Base-by-base conservation (phyloP, 345 rosid genomes). In the Limnanthes douglasii region DNA sequence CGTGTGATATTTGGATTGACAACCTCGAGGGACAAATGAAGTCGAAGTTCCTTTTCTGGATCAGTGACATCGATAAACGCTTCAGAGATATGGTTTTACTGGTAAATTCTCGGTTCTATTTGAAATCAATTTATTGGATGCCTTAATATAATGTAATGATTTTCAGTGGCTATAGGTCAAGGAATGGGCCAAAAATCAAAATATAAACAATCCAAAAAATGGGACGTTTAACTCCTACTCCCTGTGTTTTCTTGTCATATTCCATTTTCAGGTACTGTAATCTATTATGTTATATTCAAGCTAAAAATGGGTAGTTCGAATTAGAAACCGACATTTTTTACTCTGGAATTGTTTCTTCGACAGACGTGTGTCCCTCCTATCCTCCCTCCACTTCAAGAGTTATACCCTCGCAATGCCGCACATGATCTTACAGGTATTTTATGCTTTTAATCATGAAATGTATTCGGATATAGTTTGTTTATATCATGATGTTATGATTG, bases 121-220 rank as follows among this genome's bases (percentile, higher is more conserved):
- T 5, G 15, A 19, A 31, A 8, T 31, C 15, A 29, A 12, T 25
- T 26, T 28, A 5, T 48, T 45, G 37, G 11, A 45, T 34, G 5
- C 9, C 8, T 1, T 15, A 2, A 1, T 44, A 35, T 13, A 8
- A 39, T 43, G 21, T 19, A n/a, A n/a, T n/a, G n/a, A 10, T 33
- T 16, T 32, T 46, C 34, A 20, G 46, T 34, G 28, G 50, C 24
- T 51, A 30, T 59, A 86, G 97, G 97, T 88, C 49, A 88, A 83
- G 62, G 95, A 83, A 69, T 88, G 97, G 97, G 95, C 97, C 43
- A 83, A 83, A 69, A 62, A 85, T 44, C 71, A 83, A 35, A 44
- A 63, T 26, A 72, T 88, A 48, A 88, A 83, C 53, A 56, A 83
- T 38, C 60, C 97, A 1, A 88, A 64, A 61, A 5, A 8, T 12